Base-by-base conservation (phyloP, 1,284 basidiomycete species). In the Schizophyllum amplum region DNA sequence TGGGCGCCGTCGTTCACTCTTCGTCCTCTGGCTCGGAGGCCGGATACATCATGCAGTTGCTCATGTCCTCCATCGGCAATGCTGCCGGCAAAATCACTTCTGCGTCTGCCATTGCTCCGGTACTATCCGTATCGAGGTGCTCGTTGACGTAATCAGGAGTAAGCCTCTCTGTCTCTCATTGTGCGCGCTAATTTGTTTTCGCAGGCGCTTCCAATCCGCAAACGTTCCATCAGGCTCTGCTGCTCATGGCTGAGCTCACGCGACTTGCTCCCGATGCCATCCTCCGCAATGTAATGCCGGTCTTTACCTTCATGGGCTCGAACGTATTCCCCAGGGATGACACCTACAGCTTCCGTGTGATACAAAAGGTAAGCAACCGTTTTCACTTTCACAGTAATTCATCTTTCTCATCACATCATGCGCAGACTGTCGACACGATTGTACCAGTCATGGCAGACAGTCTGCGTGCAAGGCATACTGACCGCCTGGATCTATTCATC, bases 221-320 rank as follows among this genome's bases (percentile, higher is more conserved):
- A 68, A 96, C 92, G 0, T 95, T 95, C 73, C 87, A 98, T 64
- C 91, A 96, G 68, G 93, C 94, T 0, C 76, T 99, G 2, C 76
- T 98, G n/a, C 79, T 98, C 24, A 87, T 98, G 69, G 87, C 94
- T 2, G 87, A 81, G 60, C 74, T 99, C 54, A 91, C 94, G 1
- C 81, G 85, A 26, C 76, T 98, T 50, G 86, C 89, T 0, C 94
- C 95, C 0, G 93, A 96, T 59, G 88, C 92, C 6, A 92, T 97
- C 15, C 77, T 98, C 25, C 93, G 93, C 69, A 94, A 97, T 65
- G 83, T 98, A 59, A 98, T 99, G 94, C 95, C 97, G 5, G 89
- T 99, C 57, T 98, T 99, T 75, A 98, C 96, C 0, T 99, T 98
- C 74, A 98, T 99, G 88, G 96, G 97, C 24, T 91, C 93, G 6